Conservation (phyloP, 176 grass and related monocot genomes). For the Cenchrus fungigraminus region DNA sequence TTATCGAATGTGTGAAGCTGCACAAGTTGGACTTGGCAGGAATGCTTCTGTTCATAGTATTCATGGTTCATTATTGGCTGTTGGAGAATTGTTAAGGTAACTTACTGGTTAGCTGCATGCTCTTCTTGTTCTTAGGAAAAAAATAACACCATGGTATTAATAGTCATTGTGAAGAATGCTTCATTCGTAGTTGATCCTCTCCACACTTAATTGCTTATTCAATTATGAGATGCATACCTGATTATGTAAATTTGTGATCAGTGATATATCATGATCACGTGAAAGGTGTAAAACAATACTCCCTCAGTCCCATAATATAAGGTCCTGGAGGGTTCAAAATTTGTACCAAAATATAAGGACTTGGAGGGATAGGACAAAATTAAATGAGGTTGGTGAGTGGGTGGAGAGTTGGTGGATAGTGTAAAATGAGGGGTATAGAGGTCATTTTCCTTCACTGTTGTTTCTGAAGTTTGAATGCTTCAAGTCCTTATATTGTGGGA, state of each 20-base stretch:
- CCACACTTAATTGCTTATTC: constrained; percentile 14
- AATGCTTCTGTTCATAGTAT: constrained; percentile 99
- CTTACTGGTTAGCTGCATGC: constrained; percentile 8
- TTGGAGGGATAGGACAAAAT: no score
- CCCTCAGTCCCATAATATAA: no score
- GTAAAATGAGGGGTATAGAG: no score
- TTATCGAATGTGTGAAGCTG: constrained; percentile 99
- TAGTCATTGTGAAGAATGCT: not conserved
- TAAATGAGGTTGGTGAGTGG: no score
- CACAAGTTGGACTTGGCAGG: constrained; percentile 91
- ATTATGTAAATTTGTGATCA: constrained; percentile 22
- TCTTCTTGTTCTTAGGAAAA: not conserved
- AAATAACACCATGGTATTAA: not conserved
- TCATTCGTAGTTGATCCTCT: constrained; percentile 24
- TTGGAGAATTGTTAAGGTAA: constrained; percentile 96
- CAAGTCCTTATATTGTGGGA: no score
- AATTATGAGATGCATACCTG: constrained; percentile 30
- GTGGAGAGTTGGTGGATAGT: no score
- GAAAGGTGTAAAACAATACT: not conserved
- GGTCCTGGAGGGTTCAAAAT: no score
- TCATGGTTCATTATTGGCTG: constrained; percentile 94
- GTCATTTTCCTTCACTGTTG: no score
- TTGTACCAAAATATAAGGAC: no score
- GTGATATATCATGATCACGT: constrained; percentile 7
- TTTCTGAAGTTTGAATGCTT: no score